Base-by-base conservation (phyloP, 768 basidiomycete species). In the Rhodosporidiobolus odoratus region DNA sequence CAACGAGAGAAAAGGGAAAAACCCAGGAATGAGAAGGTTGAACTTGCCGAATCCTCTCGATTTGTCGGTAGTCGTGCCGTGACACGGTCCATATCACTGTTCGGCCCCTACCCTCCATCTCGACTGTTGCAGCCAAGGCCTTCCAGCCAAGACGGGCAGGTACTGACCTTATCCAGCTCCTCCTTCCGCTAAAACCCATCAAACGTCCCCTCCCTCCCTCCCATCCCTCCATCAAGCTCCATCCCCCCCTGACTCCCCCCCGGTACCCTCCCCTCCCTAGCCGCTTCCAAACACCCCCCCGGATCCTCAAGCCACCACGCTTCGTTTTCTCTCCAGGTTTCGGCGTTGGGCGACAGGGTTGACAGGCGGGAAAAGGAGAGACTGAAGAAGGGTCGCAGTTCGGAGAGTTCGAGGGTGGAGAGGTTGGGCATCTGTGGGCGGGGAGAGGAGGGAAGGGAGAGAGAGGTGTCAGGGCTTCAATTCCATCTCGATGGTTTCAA, bases 331-430 rank as follows among this genome's bases (percentile, higher is more conserved):
- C 53, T 35, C 37, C 45, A 50, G 34, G 5, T 23, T 3, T 75
- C 73, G 30, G 57, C 59, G 1, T 56, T 43, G 12, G 75, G 77
- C 38, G 75, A 73, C 34, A 78, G 68, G 21, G 58, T 35, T 0
- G 56, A 25, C 23, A 78, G 45, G 9, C 77, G 74, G 21, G 58
- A 43, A 56, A 93, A 92, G 1, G 91, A 85, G 72, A 86, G 87
- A 41, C 89, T 82, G 76, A 94, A 93, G 82, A 91, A 90, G 4
- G 92, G 91, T 45, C 91, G 84, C 75, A 95, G 89, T 78, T 95
- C 93, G 81, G 92, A 92, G 80, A 96, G 90, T 79, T 96, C 92
- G 88, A 94, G 88, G 1, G 90, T 86, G 69, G 87, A 89, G 27
- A 95, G 81, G 73, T 92, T 90, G 7, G 90, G 86, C 69, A 96